These are phyloP conservation scores for Coleophoma cylindrospora DNA, from an alignment of 2,329 filamentous ascomycete species.

Conservation along the genomic window DNA sequence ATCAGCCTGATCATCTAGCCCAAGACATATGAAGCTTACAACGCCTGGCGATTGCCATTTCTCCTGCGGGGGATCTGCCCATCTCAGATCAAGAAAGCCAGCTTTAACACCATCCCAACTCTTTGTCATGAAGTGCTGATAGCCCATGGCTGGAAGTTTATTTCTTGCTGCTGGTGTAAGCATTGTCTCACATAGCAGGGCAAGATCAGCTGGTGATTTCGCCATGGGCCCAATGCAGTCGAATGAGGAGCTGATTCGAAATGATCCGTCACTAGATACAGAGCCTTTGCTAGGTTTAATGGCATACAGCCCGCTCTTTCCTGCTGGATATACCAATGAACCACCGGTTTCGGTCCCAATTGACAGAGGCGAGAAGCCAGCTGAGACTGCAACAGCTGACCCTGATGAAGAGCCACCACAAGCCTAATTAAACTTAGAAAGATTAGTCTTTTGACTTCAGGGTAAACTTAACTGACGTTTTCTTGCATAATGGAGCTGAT, in stretches of 20 bases:
- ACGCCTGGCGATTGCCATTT: conserved; percentile 15
- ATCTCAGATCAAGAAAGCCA: conserved; percentile 12
- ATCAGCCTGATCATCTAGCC: neutral
- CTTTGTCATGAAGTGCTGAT: neutral
- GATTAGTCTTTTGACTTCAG: neutral
- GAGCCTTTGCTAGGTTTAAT: conserved; percentile 63
- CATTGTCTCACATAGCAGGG: conserved; percentile 7
- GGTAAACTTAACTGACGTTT: conserved; percentile 20
- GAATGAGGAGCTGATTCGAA: conserved; percentile 32
- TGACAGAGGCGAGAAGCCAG: conserved; percentile 23
- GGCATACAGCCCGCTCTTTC: conserved; percentile 55
- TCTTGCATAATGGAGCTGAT: neutral
- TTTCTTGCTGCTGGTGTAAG: neutral
- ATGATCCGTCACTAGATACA: conserved; percentile 53
- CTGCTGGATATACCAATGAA: conserved; percentile 51
- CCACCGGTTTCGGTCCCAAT: conserved; percentile 60
- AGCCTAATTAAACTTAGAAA: conserved; percentile 23
- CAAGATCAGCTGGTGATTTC: conserved; percentile 14
- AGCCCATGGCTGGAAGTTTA: neutral
- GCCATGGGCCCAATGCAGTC: conserved; percentile 20
- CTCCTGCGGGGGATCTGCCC: conserved; percentile 8
- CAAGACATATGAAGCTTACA: conserved; percentile 4
- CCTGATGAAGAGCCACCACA: conserved; percentile 51
- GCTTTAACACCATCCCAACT: conserved; percentile 9
- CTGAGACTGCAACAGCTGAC: conserved; percentile 47